Evolutionary conservation across 192 early-diverging fungal genomes (phyloP).

Genomic region (Linnemannia zychae): DNA sequence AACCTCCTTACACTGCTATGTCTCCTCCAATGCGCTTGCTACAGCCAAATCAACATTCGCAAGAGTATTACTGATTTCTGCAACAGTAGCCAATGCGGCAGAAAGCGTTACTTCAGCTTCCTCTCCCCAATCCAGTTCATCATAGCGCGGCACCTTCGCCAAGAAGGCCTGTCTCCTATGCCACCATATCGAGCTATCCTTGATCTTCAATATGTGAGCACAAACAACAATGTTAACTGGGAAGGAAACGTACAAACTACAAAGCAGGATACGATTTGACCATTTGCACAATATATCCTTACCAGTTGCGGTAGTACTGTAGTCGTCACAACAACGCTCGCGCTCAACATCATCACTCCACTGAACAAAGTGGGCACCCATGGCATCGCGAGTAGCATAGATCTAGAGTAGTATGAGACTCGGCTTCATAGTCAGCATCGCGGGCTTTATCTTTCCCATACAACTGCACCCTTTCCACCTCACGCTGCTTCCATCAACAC

Average conservation of each 20-base stretch:
- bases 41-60: background rate
- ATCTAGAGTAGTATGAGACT: slow-evolving; percentile 36
- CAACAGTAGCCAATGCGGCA: slow-evolving; percentile 28
- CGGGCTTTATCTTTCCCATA: slow-evolving; percentile 64
- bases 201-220: background rate
- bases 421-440: slow-evolving; percentile 59
- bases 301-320: slow-evolving; percentile 87
- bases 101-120: slow-evolving; percentile 43
- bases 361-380: slow-evolving; percentile 64
- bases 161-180: slow-evolving; percentile 66
- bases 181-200: slow-evolving; percentile 78
- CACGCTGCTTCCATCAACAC: slow-evolving; percentile 72
- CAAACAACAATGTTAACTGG: background rate
- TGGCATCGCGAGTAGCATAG: slow-evolving; percentile 27
- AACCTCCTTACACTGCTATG: background rate
- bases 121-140: slow-evolving; percentile 69
- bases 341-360: slow-evolving; percentile 83
- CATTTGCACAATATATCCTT: slow-evolving; percentile 25
- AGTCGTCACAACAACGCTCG: slow-evolving; percentile 73
- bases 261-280: background rate
- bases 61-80: background rate
- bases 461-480: slow-evolving; percentile 58
- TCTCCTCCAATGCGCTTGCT: no score
- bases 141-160: slow-evolving; percentile 48
- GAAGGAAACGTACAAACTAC: background rate